Conservation (phyloP, 768 basidiomycete species). For the Podaxis sp. region DNA sequence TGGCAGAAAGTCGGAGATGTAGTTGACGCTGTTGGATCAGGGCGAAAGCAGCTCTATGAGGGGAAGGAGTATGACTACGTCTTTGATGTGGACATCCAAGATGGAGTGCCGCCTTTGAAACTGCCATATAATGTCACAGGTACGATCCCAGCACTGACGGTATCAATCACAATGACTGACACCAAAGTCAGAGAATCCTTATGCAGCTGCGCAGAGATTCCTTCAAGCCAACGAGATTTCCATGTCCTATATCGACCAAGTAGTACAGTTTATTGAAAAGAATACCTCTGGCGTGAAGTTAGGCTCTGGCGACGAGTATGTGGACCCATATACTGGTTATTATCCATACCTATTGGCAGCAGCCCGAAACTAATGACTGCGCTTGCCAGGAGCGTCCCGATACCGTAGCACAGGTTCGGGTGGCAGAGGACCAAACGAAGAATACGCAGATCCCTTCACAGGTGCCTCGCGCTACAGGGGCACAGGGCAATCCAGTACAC, state of each 20-base stretch:
- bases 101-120: conserved; percentile 90
- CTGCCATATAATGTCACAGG: conserved; percentile 91
- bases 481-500: conserved; percentile 33
- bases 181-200: conserved; percentile 78
- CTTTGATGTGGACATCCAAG: conserved; percentile 97
- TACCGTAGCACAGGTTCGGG: conserved; percentile 48
- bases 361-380: not conserved
- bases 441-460: conserved; percentile 69
- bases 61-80: conserved; percentile 99
- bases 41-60: conserved; percentile 87
- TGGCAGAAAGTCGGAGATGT: conserved; percentile 98
- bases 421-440: conserved; percentile 28
- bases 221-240: conserved; percentile 83
- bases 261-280: conserved; percentile 91
- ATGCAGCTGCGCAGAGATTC: conserved; percentile 86
- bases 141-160: conserved; percentile 30
- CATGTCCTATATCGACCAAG: conserved; percentile 79
- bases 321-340: conserved; percentile 90
- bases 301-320: conserved; percentile 57
- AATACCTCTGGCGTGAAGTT: conserved; percentile 81
- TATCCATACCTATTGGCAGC: not conserved
- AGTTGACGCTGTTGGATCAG: conserved; percentile 89
- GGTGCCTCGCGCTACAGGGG: conserved; percentile 65
- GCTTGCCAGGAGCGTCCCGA: conserved; percentile 54
- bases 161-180: not conserved